Conservation (phyloP, 352 stramenopile species). For the Peronosclerospora sorghi region DNA sequence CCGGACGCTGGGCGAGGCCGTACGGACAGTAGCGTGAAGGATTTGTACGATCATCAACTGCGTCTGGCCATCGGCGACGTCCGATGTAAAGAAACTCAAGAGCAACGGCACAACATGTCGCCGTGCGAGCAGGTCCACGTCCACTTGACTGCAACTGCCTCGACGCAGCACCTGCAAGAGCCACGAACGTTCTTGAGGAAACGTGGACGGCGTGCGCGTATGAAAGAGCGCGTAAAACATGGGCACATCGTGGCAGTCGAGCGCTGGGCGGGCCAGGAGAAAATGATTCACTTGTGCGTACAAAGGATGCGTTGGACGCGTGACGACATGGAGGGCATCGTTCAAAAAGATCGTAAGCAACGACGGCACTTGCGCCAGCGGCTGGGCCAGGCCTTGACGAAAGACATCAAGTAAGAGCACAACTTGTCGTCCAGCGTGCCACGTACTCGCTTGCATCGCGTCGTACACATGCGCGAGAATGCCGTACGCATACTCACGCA, state of each 20-base stretch:
- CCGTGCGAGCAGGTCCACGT: conserved; percentile 58
- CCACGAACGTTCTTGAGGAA: conserved; percentile 77
- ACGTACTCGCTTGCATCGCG: conserved; percentile 44
- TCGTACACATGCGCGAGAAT: conserved; percentile 74
- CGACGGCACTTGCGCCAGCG: conserved; percentile 50
- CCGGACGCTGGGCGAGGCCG: conserved; percentile 27
- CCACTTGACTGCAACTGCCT: conserved; percentile 48
- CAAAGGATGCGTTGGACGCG: conserved; percentile 53
- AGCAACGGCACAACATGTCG: conserved; percentile 75
- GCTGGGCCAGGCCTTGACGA: conserved; percentile 41
- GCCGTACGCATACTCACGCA: conserved; percentile 59
- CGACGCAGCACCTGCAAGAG: conserved; percentile 66
- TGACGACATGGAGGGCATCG: conserved; percentile 57
- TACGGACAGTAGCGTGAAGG: conserved; percentile 35
- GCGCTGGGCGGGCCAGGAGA: conserved; percentile 56
- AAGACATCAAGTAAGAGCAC: conserved; percentile 74
- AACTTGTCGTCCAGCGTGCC: conserved; percentile 65
- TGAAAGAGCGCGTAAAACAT: conserved; percentile 88
- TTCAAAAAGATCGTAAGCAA: conserved; percentile 80
- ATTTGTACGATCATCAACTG: conserved; percentile 61
- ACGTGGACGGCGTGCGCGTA: conserved; percentile 52
- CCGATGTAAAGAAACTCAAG: conserved; percentile 70
- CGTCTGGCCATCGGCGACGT: conserved; percentile 68
- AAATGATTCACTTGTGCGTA: conserved; percentile 81
- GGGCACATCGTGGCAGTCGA: conserved; percentile 72